Conservation (phyloP, 805 yeast species). For the Komagataella pseudopastoris region DNA sequence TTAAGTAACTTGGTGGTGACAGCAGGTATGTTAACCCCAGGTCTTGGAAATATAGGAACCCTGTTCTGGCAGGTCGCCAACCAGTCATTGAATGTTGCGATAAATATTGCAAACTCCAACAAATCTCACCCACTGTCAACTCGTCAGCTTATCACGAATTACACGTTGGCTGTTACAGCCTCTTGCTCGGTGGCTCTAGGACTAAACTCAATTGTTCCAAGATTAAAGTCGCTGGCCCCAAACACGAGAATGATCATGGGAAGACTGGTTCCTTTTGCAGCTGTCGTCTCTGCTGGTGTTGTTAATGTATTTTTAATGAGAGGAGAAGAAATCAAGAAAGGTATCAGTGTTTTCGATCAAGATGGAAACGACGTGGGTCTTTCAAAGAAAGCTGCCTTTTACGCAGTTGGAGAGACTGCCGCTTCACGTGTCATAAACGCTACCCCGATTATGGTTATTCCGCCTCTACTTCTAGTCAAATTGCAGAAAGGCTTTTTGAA, state of each 20-base stretch:
- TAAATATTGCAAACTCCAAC: conserved; percentile 91
- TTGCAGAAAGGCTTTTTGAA: conserved; percentile 60
- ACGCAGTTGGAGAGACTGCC: conserved; percentile 97
- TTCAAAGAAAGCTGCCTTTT: conserved; percentile 76
- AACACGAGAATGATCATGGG: conserved; percentile 58
- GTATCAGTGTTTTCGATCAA: conserved; percentile 58
- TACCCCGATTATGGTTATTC: conserved; percentile 94
- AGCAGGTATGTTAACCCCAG: conserved; percentile 96
- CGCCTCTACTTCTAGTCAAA: conserved; percentile 73
- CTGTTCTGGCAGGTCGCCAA: conserved; percentile 97
- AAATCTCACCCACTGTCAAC: conserved; percentile 86
- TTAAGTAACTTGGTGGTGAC: conserved; percentile 89
- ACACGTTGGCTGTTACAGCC: conserved; percentile 81
- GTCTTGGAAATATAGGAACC: conserved; percentile 80
- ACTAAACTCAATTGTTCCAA: conserved; percentile 81
- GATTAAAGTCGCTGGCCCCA: conserved; percentile 57
- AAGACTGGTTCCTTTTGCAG: conserved; percentile 94
- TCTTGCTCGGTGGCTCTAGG: conserved; percentile 95
- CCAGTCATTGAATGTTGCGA: conserved; percentile 93
- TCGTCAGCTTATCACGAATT: conserved; percentile 63
- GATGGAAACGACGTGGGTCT: conserved; percentile 54
- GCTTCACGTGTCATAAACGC: conserved; percentile 91
- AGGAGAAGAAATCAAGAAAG: conserved; percentile 81
- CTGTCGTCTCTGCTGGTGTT: conserved; percentile 94
- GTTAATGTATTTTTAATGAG: conserved; percentile 96